Base-by-base conservation (phyloP, 768 basidiomycete genomes). In the Russula vinacea region DNA sequence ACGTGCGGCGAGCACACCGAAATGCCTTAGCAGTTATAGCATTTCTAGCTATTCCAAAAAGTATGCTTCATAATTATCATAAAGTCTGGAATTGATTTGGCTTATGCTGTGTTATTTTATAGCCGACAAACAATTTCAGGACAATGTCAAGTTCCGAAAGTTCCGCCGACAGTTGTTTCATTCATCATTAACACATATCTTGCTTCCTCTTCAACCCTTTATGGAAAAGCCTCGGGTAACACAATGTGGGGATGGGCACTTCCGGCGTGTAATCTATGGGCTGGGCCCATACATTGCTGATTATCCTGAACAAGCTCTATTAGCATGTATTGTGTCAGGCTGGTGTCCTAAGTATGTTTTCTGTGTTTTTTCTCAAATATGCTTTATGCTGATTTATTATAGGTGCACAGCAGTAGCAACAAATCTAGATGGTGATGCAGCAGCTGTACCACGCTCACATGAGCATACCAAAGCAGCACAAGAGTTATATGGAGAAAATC, bases 251-350 rank as follows among this genome's bases (percentile, higher is more conserved):
- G 76, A 78, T 70, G 74, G 75, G 1, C 74, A 78, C 51, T 76
- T 66, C 62, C 71, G 70, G 0, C 65, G n/a, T n/a, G n/a, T n/a
- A n/a, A n/a, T n/a, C n/a, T n/a, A n/a, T n/a, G n/a, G n/a, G n/a
- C n/a, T n/a, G 71, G 76, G 75, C 0, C 76, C 76, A 9, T 76
- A 74, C 62, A 77, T 78, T 57, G 76, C 75, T 1, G 75, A 77
- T 59, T 77, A 78, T 64, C 77, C 77, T 0, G 76, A 78, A 60
- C 77, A 79, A 59, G 75, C 73, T 0, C 71, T 62, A 56, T 62
- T 76, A 0, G n/a, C 47, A 2, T 22, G 22, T 24, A 49, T 49
- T 17, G 47, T 49, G 58, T 72, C n/a, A n/a, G n/a, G n/a, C n/a
- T 69, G 72, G 73, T 75, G 74, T 58, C 59, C 72, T 7, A 64